A percentile compares a stretch with the other conserved stretches of the same genome.
phyloP scores from a whole-genome alignment of 257 asterid species.

The Salvia hispanica region DNA sequence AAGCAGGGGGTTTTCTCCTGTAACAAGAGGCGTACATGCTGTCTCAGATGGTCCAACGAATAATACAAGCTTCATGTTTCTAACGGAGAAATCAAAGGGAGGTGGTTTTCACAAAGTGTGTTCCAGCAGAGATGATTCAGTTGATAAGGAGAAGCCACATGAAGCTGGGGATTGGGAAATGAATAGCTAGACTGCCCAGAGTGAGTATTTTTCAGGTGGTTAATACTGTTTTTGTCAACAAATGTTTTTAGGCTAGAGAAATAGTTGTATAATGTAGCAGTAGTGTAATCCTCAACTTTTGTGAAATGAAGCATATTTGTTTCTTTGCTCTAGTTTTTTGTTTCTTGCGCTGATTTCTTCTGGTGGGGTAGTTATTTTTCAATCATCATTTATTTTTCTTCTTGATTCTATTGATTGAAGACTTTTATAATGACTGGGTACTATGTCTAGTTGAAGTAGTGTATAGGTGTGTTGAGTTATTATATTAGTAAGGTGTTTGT shows the following conservation, averaged over 20 bases:
- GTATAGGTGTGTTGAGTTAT: too few relatives aligned
- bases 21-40: slow-evolving; percentile 47
- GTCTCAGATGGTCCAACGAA: slow-evolving; percentile 31
- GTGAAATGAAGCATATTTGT: neutral
- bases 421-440: too few relatives aligned
- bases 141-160: slow-evolving; percentile 35
- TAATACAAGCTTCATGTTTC: slow-evolving; percentile 37
- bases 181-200: slow-evolving; percentile 9
- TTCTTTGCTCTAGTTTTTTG: neutral
- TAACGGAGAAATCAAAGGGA: slow-evolving; percentile 34
- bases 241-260: slow-evolving; percentile 28
- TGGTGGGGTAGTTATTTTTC: too few relatives aligned
- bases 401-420: too few relatives aligned
- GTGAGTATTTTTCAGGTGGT: slow-evolving; percentile 20
- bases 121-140: slow-evolving; percentile 25
- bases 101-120: slow-evolving; percentile 22
- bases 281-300: slow-evolving; percentile 22
- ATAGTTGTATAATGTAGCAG: neutral
- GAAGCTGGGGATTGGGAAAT: slow-evolving; percentile 26
- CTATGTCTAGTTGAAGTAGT: too few relatives aligned
- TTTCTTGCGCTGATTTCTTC: too few relatives aligned
- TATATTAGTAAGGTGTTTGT: too few relatives aligned
- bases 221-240: slow-evolving; percentile 32
- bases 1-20: slow-evolving; percentile 60
- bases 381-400: too few relatives aligned